Base-by-base conservation (phyloP, 139 green algal genomes). In the Chlamydomonas incerta region DNA sequence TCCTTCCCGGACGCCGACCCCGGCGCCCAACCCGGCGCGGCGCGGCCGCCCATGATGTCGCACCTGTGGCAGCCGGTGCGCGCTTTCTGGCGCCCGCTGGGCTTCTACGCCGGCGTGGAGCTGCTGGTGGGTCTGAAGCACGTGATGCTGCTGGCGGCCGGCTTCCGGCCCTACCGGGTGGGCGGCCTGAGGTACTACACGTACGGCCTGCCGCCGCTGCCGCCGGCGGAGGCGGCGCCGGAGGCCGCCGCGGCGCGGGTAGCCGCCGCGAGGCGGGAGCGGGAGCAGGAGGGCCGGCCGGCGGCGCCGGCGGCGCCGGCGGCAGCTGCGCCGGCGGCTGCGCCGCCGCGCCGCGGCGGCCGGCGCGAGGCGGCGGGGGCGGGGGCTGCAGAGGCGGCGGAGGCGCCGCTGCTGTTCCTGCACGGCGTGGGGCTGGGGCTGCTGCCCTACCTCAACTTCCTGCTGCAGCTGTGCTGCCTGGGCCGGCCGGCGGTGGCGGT, bases 41-140 rank as follows among this genome's bases (percentile, higher is more conserved):
- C 41, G 28, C 46, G 86, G 29, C 63, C 90, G 18, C 41, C 68
- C 41, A 90, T 94, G 50, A 94, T 95, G 90, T 70, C 62, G 0
- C 92, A 95, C 83, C 87, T 95, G 23, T 93, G 92, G 89, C 81
- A 93, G 81, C 87, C 86, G 1, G 15, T 95, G 26, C 72, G 72
- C 33, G 77, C 55, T 66, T 70, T 87, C 55, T 89, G 83, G 65
- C 70, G 85, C 9, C 89, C 89, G 50, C 65, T 90, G 46, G 10
- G 23, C 6, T 87, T 92, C 55, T 92, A 92, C 89, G 46, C 65
- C 3, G 83, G 72, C 26, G 80, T 90, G 0, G 89, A 92, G 76
- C 24, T 87, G 31, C 55, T 92, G 21, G 82, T 86, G 23, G 17
- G 2, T 35, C 50, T 85, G 15, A 90, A 90, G 74, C 87, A 90